Evolutionary conservation across 164 flowering plant genomes (phyloP).

Genomic region (Annona squamosa): DNA sequence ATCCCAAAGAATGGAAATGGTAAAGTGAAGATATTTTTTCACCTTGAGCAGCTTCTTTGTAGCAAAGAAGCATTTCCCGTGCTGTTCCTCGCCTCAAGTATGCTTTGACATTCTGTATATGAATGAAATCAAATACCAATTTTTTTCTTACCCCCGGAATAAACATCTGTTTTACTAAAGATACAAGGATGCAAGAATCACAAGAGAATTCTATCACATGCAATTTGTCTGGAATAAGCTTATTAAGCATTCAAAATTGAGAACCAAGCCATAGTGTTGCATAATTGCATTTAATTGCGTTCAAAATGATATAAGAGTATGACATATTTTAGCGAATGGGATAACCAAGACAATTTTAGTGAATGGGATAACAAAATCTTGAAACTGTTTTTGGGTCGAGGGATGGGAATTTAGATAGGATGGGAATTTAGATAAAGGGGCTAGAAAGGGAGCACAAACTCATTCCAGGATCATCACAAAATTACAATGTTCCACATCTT

Average conservation of each 20-base stretch:
- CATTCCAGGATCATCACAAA: too few species aligned
- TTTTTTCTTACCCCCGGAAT: not conserved
- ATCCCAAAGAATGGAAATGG: not conserved
- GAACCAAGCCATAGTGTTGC: too few species aligned
- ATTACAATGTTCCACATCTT: too few species aligned
- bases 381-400: too few species aligned
- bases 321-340: too few species aligned
- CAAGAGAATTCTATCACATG: not conserved
- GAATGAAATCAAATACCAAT: not conserved
- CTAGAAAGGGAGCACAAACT: too few species aligned
- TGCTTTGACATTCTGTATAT: constrained; percentile 85
- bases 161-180: not conserved
- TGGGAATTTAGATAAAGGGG: too few species aligned
- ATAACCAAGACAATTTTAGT: too few species aligned
- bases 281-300: too few species aligned
- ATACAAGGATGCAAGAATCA: not conserved
- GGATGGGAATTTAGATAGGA: too few species aligned
- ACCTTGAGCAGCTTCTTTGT: constrained; percentile 88
- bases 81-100: constrained; percentile 94
- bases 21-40: constrained; percentile 9
- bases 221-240: not conserved
- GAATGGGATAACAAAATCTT: too few species aligned
- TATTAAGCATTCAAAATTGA: not conserved
- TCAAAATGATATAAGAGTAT: too few species aligned
- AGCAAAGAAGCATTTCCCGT: constrained; percentile 61